Evolutionary conservation across 1,284 basidiomycete species (phyloP), one percentile per base, ranked within the genome.

Genomic region (Xerocomus amazonicus): DNA sequence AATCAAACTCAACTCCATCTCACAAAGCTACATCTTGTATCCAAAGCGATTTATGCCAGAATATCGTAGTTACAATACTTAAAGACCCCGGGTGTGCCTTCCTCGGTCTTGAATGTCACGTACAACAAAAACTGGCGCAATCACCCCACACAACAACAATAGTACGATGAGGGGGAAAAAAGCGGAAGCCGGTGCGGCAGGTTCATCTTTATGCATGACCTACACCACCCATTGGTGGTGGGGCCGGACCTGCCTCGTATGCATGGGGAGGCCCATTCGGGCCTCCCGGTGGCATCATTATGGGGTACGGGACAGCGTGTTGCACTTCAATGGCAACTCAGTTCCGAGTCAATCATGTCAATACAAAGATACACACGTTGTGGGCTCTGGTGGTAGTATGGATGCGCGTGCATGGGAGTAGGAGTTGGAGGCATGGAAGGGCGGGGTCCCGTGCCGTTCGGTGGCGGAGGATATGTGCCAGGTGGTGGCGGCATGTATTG

Each of bases 401-500:
- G 80, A 60, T 91, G 88, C 19, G 88, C 84, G 62, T 90, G 88
- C 32, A 84, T 76, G 6, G 87, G 89, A 54, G 90, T 88, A 4
- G 89, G 89, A 10, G 88, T 90, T 9, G 89, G 87, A 17, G 89
- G 89, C 84, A 90, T 89, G 23, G 88, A 89, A 28, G 85, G 85
- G 58, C 89, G 78, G 29, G 81, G 84, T 26, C 78, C 85, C 40
- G 77, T 79, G 42, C 84, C 84, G 59, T 87, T 88, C 23, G 87
- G 86, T 41, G 82, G 85, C 3, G 82, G 81, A 28, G 84, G 84
- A 60, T 86, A 87, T 43, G 80, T 72, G 47, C 79, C 83, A 47
- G 83, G 83, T 3, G 79, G 83, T 34, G 80, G 82, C 38, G 70
- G 80, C 82, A 89, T 87, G 63, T 87, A 89, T 46, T 81, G 79